Base-by-base conservation (phyloP, 495 filamentous ascomycete species). In the Podospora sp. region DNA sequence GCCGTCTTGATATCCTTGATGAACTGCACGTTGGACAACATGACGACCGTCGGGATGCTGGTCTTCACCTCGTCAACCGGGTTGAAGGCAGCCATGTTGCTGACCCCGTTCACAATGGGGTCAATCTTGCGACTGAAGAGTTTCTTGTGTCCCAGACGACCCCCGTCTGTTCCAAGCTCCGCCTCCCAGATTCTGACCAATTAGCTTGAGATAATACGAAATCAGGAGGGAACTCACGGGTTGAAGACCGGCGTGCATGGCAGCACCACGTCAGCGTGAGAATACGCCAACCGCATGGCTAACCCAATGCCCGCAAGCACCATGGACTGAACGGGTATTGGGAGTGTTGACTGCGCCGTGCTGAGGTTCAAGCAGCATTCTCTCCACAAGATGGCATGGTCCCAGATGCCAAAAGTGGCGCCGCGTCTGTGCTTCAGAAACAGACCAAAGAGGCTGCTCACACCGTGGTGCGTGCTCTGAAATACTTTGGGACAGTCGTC, bases 161-260 rank as follows among this genome's bases (percentile, higher is more conserved):
- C 86, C 70, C 87, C 79, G 63, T 83, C 82, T 22, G 84, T 88
- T 51, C 88, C 88, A 26, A 89, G 87, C 70, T 90, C 88, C 4
- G 85, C 79, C 71, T 90, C 88, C 88, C 88, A 90, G 27, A 84
- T 85, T 0, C 67, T 69, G n/a, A 4, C 11, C 24, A 27, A 26
- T 35, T 18, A 63, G n/a, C 0, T 22, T 35, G 6, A 33, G 21
- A 18, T 2, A 14, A n/a, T 58, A 6, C 3, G 7, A 25, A 24
- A 8, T 3, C 4, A 8, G 29, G 3, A 22, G 26, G 20, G n/a
- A 2, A 63, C 63, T 26, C 26, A 69, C 63, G 88, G 88, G 64
- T 90, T 90, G 76, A 89, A 90, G 77, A 87, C 87, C 64, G 87
- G 83, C 0, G 86, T 86, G 77, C 88, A 90, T 6, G 88, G 88